Evolutionary conservation across 2,329 filamentous ascomycete species (phyloP), one percentile per base, ranked within the genome.

Genomic region (Ophiocordyceps camponoti-saundersi): DNA sequence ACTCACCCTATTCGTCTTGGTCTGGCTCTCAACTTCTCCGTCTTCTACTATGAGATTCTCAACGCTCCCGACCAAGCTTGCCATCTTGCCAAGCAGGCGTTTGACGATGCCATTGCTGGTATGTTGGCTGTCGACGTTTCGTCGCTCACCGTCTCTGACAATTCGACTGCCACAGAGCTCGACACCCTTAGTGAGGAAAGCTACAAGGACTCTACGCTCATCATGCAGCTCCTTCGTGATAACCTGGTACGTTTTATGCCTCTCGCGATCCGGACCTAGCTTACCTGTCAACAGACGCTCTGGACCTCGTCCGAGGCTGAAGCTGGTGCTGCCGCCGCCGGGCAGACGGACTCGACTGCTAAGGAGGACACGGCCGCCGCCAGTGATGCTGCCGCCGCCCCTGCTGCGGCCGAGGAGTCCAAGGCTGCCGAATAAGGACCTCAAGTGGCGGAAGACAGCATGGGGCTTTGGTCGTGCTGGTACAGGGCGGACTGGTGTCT

Each of bases 1-100:
- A 96, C 92, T 51, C 90, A 96, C 77, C 90, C 90, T 59, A 96
- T 96, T 73, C 89, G 90, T 62, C 85, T 96, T 56, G 90, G 90
- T 67, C 83, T 96, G 61, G 90, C 90, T 56, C 81, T 96, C 59
- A 96, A 95, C 83, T 95, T 96, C 81, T 95, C 89, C 55, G 89
- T 95, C 62, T 96, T 95, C 79, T 96, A 96, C 82, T 98, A 98
- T 69, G 92, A 98, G 80, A 98, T 96, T 66, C 77, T 96, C 62
- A 98, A 96, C 77, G 88, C 90, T 42, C 90, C 90, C 54, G 92
- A 96, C 68, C 90, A 93, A 73, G 90, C 89, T 64, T 95, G 90
- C 82, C 89, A 95, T 69, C 81, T 95, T 57, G 90, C 90, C 69
- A 96, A 96, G 81, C 90, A 96, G 76, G 90, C 92, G 45, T 96